Conservation (phyloP, 768 basidiomycete species). For the Clitopilus passeckerianus region DNA sequence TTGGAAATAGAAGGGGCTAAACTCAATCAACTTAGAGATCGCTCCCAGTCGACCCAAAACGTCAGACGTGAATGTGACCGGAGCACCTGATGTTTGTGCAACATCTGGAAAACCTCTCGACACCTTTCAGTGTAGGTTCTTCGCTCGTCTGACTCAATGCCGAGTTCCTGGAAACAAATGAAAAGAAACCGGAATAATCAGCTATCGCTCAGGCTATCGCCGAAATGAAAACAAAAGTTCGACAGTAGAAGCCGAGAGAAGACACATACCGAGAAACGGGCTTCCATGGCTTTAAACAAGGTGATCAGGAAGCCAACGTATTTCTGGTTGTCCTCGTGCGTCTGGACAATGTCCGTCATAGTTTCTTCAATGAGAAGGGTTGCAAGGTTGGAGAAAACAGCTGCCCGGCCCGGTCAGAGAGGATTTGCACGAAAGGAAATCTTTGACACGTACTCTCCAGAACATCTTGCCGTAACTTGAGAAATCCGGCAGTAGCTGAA, state of each 20-base stretch:
- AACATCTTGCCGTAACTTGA: slow-evolving; percentile 14
- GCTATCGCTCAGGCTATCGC: not conserved
- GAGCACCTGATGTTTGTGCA: slow-evolving; percentile 25
- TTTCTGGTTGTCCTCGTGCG: slow-evolving; percentile 24
- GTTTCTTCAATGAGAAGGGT: slow-evolving; percentile 23
- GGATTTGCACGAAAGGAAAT: not conserved
- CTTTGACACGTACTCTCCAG: slow-evolving; percentile 7
- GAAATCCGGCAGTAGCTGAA: slow-evolving; percentile 3
- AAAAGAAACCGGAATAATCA: not conserved
- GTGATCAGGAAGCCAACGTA: slow-evolving; percentile 35
- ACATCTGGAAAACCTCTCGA: slow-evolving; percentile 18
- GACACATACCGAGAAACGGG: slow-evolving; percentile 34
- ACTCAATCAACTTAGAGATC: not conserved
- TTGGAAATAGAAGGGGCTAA: not conserved
- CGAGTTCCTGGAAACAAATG: slow-evolving; percentile 13
- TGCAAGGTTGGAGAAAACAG: slow-evolving; percentile 39
- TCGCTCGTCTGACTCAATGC: slow-evolving; percentile 6
- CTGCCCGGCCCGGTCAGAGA: slow-evolving; percentile 13
- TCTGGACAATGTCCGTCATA: slow-evolving; percentile 12
- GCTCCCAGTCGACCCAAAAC: slow-evolving; percentile 1
- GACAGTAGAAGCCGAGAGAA: not conserved
- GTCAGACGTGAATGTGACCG: slow-evolving; percentile 14
- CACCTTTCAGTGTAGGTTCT: slow-evolving; percentile 28
- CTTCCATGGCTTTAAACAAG: slow-evolving; percentile 50
- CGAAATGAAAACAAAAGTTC: not conserved